Percentiles rank a stretch among this genome's conserved stretches.
Evolutionary conservation across 805 yeast genomes (phyloP).

Genomic region (Jamesozyma rosinii): DNA sequence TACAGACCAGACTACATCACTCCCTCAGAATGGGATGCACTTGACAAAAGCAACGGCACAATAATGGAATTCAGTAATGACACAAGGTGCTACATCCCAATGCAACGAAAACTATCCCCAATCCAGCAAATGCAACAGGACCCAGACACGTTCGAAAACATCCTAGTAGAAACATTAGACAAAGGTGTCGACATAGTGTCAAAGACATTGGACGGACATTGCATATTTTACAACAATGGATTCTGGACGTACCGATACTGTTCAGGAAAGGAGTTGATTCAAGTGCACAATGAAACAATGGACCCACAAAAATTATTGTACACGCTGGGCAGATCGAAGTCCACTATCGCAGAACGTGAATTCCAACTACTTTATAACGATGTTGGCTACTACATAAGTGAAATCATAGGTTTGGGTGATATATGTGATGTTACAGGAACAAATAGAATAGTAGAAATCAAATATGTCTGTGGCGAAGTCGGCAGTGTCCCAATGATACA

Average conservation of each 20-base stretch:
- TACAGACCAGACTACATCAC: conserved; percentile 16
- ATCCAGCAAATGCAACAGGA: conserved; percentile 6
- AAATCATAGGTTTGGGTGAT: conserved; percentile 41
- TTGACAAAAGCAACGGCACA: conserved; percentile 12
- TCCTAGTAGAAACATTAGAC: conserved; percentile 12
- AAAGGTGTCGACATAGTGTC: conserved; percentile 15
- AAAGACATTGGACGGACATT: conserved; percentile 10
- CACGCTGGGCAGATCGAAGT: conserved; percentile 17
- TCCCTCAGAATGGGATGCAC: conserved; percentile 11
- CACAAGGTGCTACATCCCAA: conserved; percentile 19
- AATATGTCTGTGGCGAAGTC: conserved; percentile 42
- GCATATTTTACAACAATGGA: conserved; percentile 29
- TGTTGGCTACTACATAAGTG: conserved; percentile 30
- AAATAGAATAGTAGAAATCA: conserved; percentile 46
- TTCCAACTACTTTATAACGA: conserved; percentile 29
- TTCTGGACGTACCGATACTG: conserved; percentile 51
- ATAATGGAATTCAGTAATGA: conserved; percentile 13
- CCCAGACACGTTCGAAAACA: conserved; percentile 9
- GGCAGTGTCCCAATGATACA: conserved; percentile 20
- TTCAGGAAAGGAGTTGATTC: conserved; percentile 39
- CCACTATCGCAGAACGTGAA: conserved; percentile 17
- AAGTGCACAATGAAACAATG: conserved; percentile 33
- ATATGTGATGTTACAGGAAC: conserved; percentile 49
- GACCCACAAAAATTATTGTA: conserved; percentile 8
- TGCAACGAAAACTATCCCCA: conserved; percentile 1